A percentile compares a stretch with the other conserved stretches of the same genome.
These are phyloP conservation scores for Schoenoplectus triqueter DNA, from an alignment of 202 grass and related monocot genomes.

Conservation along the genomic window DNA sequence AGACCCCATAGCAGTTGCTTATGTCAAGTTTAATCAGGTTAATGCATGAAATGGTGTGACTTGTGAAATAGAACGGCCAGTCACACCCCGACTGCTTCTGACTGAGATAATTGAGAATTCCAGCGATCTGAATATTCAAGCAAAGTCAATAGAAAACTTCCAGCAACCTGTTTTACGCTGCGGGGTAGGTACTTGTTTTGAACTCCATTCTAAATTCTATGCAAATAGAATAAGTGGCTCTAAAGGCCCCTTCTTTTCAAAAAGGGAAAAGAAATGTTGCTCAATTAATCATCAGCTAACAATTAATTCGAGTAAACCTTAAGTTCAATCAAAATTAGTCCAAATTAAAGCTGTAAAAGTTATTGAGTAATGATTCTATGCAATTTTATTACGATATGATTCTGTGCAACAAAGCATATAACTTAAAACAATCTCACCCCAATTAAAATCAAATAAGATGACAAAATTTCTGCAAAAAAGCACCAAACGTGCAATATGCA, in stretches of 20 bases:
- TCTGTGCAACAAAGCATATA: not conserved
- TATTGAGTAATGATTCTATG: not conserved
- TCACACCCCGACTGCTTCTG: constrained; percentile 62
- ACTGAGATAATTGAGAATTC: constrained; percentile 71
- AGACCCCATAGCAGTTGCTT: constrained; percentile 84
- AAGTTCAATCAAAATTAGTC: not conserved
- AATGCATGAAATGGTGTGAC: constrained; percentile 58
- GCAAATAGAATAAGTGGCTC: not conserved
- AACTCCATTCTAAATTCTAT: not conserved
- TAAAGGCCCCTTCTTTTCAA: not conserved
- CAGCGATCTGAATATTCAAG: constrained; percentile 58
- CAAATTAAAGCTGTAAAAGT: not conserved
- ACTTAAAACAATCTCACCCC: constrained; percentile 3
- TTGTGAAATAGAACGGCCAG: constrained; percentile 60
- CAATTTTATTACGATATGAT: constrained; percentile 4
- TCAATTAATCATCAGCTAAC: not conserved
- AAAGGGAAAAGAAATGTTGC: not conserved
- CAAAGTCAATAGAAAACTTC: constrained; percentile 1
- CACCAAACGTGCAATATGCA: not conserved
- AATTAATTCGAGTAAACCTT: not conserved
- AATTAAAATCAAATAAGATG: not conserved
- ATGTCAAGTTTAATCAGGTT: constrained; percentile 79
- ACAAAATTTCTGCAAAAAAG: not conserved
- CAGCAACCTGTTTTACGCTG: not conserved
- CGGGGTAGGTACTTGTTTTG: not conserved